Evolutionary conservation across 148 eudicot species (phyloP), one percentile per base, ranked within the genome.

Genomic region (Polygonum maritimum): DNA sequence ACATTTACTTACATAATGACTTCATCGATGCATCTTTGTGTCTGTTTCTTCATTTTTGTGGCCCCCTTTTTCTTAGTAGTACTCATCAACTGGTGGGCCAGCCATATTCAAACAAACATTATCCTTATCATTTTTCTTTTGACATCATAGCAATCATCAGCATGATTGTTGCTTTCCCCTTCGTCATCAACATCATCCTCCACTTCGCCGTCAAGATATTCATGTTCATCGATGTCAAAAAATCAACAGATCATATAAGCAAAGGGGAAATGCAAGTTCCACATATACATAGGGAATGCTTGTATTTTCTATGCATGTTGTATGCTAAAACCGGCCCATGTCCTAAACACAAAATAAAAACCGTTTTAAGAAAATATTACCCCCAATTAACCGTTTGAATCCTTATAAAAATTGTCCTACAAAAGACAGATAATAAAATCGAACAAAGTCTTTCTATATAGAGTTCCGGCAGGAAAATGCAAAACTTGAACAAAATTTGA

Each of bases 71-170:
- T 26, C 31, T 65, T 79, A 69, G 55, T 48, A 38, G 21, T 38
- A 69, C 38, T 69, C 45, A 69, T 15, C 19, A 36, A 69, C 13
- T 4, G 35, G 49, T 15, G 8, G 11, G 18, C 1, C 35, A 33
- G 4, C 38, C 41, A 38, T 67, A 45, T 35, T 76, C 76, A 76
- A 76, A 60, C 83, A 78, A 74, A 73, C 60, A 79, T 73, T 51
- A 79, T 73, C 73, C 44, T 67, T 36, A 11, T 36, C 44, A 35
- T 67, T 36, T 67, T 26, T 0, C 31, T 26, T 26, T 26, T 65
- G 48, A 45, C 84, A 75, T 69, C 81, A 79, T 45, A 67, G 52
- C 63, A 47, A 14, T 48, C 84, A 79, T 74, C 77, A 9, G 22
- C 55, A 48, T 55, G 58, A 74, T 75, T 74, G 45, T 69, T 74